phyloP scores from a whole-genome alignment of 805 yeast species.

The Metschnikowia noctiluminum region DNA sequence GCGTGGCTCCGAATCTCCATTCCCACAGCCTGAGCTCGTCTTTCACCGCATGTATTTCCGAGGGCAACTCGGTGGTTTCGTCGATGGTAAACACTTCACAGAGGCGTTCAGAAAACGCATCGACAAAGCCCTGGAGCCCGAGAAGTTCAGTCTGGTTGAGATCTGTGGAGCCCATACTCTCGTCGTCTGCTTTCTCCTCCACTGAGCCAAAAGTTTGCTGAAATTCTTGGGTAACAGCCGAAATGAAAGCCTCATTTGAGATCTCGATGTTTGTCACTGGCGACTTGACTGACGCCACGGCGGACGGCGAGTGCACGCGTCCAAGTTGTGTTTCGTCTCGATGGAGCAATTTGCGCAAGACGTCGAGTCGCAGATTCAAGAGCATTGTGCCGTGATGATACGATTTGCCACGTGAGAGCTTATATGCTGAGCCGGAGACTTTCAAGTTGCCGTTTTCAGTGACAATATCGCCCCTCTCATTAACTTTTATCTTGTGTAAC shows the following conservation, averaged over 20 bases:
- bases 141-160: constrained; percentile 31
- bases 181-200: constrained; percentile 1
- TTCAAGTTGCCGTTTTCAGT: constrained; percentile 45
- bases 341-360: constrained; percentile 56
- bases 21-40: constrained; percentile 53
- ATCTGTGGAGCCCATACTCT: neutral
- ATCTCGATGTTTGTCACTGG: constrained; percentile 68
- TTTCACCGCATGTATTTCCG: constrained; percentile 40
- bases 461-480: constrained; percentile 78
- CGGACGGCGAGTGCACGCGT: constrained; percentile 43
- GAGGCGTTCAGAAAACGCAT: constrained; percentile 11
- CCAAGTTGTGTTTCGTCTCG: constrained; percentile 42
- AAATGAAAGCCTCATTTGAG: constrained; percentile 43
- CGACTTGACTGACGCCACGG: constrained; percentile 75
- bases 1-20: constrained; percentile 78
- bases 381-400: constrained; percentile 98
- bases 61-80: constrained; percentile 27
- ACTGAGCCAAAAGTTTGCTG: constrained; percentile 24
- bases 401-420: constrained; percentile 74
- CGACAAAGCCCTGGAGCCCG: constrained; percentile 31
- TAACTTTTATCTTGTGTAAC: constrained; percentile 43
- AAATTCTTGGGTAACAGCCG: constrained; percentile 42
- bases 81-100: constrained; percentile 21
- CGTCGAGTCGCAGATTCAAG: constrained; percentile 58
- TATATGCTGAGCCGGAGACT: constrained; percentile 91